Evolutionary conservation across 345 rosid species (phyloP), one percentile per base, ranked within the genome.

Genomic region (Eucalyptus globulus): DNA sequence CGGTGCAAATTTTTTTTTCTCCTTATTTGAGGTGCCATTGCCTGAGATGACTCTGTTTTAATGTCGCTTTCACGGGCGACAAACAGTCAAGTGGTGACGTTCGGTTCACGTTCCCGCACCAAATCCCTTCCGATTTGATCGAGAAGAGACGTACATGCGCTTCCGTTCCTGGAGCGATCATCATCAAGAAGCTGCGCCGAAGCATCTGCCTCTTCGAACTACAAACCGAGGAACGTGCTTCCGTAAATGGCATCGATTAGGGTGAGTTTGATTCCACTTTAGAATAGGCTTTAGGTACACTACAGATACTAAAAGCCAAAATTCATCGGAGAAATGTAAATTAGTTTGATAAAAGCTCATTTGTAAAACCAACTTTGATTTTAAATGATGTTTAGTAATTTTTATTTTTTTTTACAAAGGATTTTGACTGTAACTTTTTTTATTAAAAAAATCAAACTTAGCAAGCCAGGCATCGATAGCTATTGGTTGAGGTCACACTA

Each of bases 381-480:
- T 53, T 53, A 19, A 53, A 19, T 53, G 3, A 19, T 53, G 22
- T 53, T 19, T 19, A 8, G 24, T 19, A 53, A 53, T 40, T 0
- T 53, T 51, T 12, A 7, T 1, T 51, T 13, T 53, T 1, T 53
- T 53, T 53, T 11, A 26, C 31, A 60, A 60, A 3, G n/a, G 67
- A 5, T 11, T 60, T 60, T 21, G 5, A 8, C 5, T 19, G 5
- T 21, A 8, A 19, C 21, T 53, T 53, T 19, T 53, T 53, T 19
- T 7, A 8, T 53, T 2, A 21, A 53, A 53, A 53, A 2, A 19
- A 21, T 21, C 2, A 21, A 53, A 53, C 26, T 5, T 53, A 53
- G 2, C 56, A 53, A 1, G 5, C 11, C 0, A 21, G 0, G 5
- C 26, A 8, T 21, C 0, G 0, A 0, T 0, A 21, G 1, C 9